Base-by-base conservation (phyloP, 441 rosid species). In the Monsonia emarginata region DNA sequence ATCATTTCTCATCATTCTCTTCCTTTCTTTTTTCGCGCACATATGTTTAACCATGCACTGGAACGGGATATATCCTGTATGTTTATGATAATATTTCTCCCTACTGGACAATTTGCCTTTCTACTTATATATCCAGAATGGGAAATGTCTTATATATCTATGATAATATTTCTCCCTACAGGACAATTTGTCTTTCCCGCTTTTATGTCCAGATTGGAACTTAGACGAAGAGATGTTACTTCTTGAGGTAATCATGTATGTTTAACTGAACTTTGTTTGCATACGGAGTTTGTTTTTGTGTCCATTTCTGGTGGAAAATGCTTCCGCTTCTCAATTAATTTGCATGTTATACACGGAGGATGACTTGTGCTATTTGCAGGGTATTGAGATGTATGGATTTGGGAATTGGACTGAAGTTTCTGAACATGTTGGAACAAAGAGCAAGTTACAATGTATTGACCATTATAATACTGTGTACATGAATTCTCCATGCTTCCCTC, bases 381-480 rank as follows among this genome's bases (percentile, higher is more conserved):
- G 91, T 74, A 89, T 94, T 72, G 91, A 81, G 65, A 94, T 88
- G 80, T 91, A 94, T 78, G 99, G 99, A 63, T 84, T 91, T 72
- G 97, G 97, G 63, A 94, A 91, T 69, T 91, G 97, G 99, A 72
- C 73, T 64, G 99, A 94, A 86, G 96, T 91, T 74, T 83, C 91
- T 56, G 89, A 88, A 66, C 88, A 89, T 75, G 89, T 89, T 71
- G 97, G 95, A 71, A 86, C 89, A 58, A 94, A 89, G 84, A 89
- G 81, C 81, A 86, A 72, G 74, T 70, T 79, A 54, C 89, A 86
- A 71, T 91, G 96, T 74, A 84, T 86, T 50, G 77, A 82, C 69
- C 96, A 91, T 78, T 91, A 84, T 72, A 80, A 81, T 81, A 74
- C 86, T 63, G 79, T 89, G 46, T 94, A 89, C 82, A 79, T 86